Conservation (phyloP, 108 stramenopile genomes). For the Mediolabrus comicus region DNA sequence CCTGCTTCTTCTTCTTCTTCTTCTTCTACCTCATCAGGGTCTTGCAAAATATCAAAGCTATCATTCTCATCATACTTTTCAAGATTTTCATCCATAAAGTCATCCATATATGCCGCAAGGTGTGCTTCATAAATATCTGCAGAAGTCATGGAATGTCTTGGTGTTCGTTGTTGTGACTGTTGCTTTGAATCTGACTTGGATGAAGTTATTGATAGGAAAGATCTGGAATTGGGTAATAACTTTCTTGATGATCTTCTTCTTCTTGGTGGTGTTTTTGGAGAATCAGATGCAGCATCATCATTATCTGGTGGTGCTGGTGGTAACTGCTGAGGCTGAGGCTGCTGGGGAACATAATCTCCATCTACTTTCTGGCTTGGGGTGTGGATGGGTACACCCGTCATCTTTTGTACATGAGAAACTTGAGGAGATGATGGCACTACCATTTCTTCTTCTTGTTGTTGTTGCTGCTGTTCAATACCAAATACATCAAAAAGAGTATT, state of each 20-base stretch:
- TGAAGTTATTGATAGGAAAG: not conserved
- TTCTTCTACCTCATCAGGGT: constrained; percentile 20
- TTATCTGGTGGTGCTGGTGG: not conserved
- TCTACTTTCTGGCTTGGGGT: not conserved
- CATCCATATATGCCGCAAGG: constrained; percentile 16
- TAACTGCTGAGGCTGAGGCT: not conserved
- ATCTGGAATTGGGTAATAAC: too few species aligned
- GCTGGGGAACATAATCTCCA: not conserved
- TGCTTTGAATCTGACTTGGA: not conserved
- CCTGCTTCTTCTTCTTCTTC: not conserved
- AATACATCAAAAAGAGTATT: constrained; percentile 22
- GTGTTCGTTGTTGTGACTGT: not conserved
- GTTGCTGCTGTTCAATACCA: constrained; percentile 8
- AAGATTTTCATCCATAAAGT: constrained; percentile 7
- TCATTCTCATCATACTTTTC: constrained; percentile 20
- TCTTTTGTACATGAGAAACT: too few species aligned
- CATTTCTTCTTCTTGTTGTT: constrained; percentile 2
- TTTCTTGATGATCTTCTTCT: too few species aligned
- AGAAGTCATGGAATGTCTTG: not conserved
- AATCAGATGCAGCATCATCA: too few species aligned
- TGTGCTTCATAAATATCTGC: constrained; percentile 25
- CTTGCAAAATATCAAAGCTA: constrained; percentile 17
- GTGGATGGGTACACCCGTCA: not conserved
- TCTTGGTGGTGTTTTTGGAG: too few species aligned
- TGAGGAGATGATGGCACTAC: too few species aligned